Base-by-base conservation (phyloP, 768 basidiomycete genomes). In the Pleurotus ostreatus region DNA sequence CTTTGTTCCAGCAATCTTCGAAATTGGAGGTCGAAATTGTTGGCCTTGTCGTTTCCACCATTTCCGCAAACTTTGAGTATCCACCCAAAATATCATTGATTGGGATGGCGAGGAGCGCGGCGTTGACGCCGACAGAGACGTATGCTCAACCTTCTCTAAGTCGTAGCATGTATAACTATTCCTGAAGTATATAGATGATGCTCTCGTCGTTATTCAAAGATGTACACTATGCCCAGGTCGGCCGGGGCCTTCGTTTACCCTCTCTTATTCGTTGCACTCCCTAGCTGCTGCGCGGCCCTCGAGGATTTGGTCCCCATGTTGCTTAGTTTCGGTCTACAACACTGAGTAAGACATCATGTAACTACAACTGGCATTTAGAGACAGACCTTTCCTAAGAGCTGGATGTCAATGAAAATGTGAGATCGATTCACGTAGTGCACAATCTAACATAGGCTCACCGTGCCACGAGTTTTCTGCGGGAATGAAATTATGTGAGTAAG, bases 281-380 rank as follows among this genome's bases (percentile, higher is more conserved):
- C 16, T 71, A 46, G 74, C 67, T 2, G 72, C 63, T 4, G 70
- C 73, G 57, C 76, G 69, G 16, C 84, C 84, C 22, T 77, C 73
- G 25, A 85, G 71, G 22, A 85, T 82, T 49, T 74, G 68, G 59
- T 78, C 68, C 0, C 82, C 83, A 43, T 83, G 76, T 51, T 81
- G 75, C 62, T 83, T 84, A 56, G 79, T 63, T 7, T 69, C 69
- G 15, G 76, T 57, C 67, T 78, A 46, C 16, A 43, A 16, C 48
- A 18, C 43, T 34, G 1, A 9, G 30, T 41, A 43, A 39, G 45
- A 40, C 30, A 20, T 16, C 13, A 0, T 25, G n/a, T 47, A 46
- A 15, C 16, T 22, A 51, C 11, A 49, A 9, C 13, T 48, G 6
- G 34, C 5, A 20, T 34, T 56, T 20, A n/a, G 1, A 8, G 20